Conservation (phyloP, 495 filamentous ascomycete species). For the Tetracladium marchalianum region DNA sequence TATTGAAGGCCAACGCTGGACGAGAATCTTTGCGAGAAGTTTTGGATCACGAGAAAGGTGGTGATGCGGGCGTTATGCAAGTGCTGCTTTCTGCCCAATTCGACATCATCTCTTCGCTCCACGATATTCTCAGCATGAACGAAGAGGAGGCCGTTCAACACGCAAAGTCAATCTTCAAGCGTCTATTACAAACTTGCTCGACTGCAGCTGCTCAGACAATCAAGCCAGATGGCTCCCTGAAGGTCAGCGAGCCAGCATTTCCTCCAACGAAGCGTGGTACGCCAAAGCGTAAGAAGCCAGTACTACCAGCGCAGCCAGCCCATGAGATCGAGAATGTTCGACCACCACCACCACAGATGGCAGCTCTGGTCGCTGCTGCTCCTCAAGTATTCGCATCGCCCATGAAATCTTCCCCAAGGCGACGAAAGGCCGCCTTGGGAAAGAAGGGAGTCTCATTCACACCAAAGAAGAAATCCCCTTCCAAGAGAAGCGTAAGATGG, state of each 20-base stretch:
- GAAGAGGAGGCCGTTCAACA: slow-evolving; percentile 73
- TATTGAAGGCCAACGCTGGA: slow-evolving; percentile 74
- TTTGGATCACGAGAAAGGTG: slow-evolving; percentile 71
- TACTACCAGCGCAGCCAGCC: slow-evolving; percentile 2
- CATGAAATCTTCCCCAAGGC: slow-evolving; percentile 68
- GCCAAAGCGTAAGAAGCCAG: slow-evolving; percentile 60
- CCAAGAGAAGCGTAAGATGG: slow-evolving; percentile 82
- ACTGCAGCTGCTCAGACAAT: slow-evolving; percentile 69
- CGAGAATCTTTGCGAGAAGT: slow-evolving; percentile 71
- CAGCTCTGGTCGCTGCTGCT: slow-evolving; percentile 24
- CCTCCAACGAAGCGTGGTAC: slow-evolving; percentile 61
- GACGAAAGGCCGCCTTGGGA: slow-evolving; percentile 55
- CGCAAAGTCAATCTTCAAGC: slow-evolving; percentile 68
- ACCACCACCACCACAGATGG: slow-evolving; percentile 26
- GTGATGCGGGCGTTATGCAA: slow-evolving; percentile 69
- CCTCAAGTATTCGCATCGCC: slow-evolving; percentile 34
- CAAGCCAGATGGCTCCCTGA: slow-evolving; percentile 74
- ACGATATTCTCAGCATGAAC: slow-evolving; percentile 67
- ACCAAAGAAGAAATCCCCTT: slow-evolving; percentile 65
- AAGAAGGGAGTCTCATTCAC: slow-evolving; percentile 79
- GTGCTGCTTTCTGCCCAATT: slow-evolving; percentile 82
- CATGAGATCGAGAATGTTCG: slow-evolving; percentile 24
- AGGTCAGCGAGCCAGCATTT: slow-evolving; percentile 38
- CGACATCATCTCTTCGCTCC: slow-evolving; percentile 74
- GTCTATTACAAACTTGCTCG: slow-evolving; percentile 67